Percentiles rank a stretch among this genome's conserved stretches.
Evolutionary conservation across 345 rosid genomes (phyloP).

Genomic region (Mallotus nudiflorus): DNA sequence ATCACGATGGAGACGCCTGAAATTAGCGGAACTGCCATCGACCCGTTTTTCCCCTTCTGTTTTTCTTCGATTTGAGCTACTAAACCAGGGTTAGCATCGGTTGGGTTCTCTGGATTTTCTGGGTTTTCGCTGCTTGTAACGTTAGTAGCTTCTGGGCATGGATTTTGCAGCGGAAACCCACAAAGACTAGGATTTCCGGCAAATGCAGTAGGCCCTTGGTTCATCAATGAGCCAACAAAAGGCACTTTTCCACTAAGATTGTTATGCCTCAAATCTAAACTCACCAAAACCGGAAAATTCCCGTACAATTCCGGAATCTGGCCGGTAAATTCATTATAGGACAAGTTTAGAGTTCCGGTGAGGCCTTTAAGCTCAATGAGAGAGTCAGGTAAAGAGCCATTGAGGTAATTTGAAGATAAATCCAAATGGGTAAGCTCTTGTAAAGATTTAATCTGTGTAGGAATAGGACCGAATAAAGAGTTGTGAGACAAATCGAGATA

Average conservation of each 20-base stretch:
- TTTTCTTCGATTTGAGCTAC: slow-evolving; percentile 20
- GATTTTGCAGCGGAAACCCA: slow-evolving; percentile 75
- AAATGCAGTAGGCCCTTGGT: slow-evolving; percentile 97
- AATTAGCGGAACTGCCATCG: slow-evolving; percentile 54
- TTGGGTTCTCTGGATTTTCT: slow-evolving; percentile 50
- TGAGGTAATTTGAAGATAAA: slow-evolving; percentile 65
- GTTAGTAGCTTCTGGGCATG: slow-evolving; percentile 56
- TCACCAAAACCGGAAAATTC: slow-evolving; percentile 62
- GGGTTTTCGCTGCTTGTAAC: slow-evolving; percentile 42
- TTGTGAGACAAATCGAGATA: slow-evolving; percentile 72
- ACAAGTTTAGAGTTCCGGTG: slow-evolving; percentile 71
- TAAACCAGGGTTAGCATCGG: slow-evolving; percentile 25
- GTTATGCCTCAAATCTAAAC: slow-evolving; percentile 80
- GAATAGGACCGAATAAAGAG: slow-evolving; percentile 66
- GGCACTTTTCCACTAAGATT: slow-evolving; percentile 88
- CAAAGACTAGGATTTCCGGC: slow-evolving; percentile 76
- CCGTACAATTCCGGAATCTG: slow-evolving; percentile 75
- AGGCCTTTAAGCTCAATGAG: slow-evolving; percentile 59
- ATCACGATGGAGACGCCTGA: slow-evolving; percentile 62
- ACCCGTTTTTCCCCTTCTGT: slow-evolving; percentile 33
- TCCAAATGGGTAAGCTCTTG: slow-evolving; percentile 60
- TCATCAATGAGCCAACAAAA: slow-evolving; percentile 71
- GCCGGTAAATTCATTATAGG: slow-evolving; percentile 68
- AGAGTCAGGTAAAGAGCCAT: slow-evolving; percentile 70
- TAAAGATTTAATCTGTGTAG: slow-evolving; percentile 47